These are phyloP conservation scores for Plantago coronopus DNA, from an alignment of 305 asterid genomes.

Conservation along the genomic window DNA sequence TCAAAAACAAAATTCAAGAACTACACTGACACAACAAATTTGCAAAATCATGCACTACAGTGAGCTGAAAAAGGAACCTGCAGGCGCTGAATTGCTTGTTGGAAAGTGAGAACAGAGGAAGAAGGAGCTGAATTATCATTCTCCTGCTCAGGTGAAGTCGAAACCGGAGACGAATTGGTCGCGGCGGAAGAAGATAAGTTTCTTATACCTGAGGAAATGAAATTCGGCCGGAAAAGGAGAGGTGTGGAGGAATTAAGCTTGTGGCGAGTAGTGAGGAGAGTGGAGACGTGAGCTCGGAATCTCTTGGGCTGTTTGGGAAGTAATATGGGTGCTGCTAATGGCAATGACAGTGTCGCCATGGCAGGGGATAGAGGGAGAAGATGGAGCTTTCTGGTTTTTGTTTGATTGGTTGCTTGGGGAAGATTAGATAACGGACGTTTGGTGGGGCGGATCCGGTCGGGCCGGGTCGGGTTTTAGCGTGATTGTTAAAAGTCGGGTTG, in stretches of 20 bases:
- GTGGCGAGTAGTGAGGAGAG: slow-evolving; percentile 29
- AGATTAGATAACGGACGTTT: no score
- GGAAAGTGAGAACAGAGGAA: slow-evolving; percentile 63
- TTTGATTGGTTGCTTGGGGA: no score
- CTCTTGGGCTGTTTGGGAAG: slow-evolving; percentile 37
- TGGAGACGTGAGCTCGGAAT: slow-evolving; percentile 30
- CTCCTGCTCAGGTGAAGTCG: slow-evolving; percentile 27
- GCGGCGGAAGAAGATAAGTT: slow-evolving; percentile 26
- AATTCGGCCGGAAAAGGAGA: slow-evolving; percentile 28
- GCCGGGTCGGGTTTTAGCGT: no score
- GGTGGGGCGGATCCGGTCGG: no score
- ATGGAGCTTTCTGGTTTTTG: no score
- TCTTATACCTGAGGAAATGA: slow-evolving; percentile 35
- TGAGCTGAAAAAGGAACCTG: slow-evolving; percentile 48
- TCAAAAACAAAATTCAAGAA: neutral
- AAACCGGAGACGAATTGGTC: slow-evolving; percentile 32
- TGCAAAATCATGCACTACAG: neutral
- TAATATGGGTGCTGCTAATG: slow-evolving; percentile 49
- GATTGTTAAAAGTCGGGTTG: no score
- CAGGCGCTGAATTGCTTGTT: slow-evolving; percentile 90
- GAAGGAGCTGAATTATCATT: slow-evolving; percentile 20
- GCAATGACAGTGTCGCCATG: slow-evolving; percentile 69
- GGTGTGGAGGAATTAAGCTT: slow-evolving; percentile 25
- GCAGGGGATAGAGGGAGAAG: no score
- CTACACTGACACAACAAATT: neutral